Base-by-base conservation (phyloP, 2,329 filamentous ascomycete species). In the Pseudogymnoascus sp. region DNA sequence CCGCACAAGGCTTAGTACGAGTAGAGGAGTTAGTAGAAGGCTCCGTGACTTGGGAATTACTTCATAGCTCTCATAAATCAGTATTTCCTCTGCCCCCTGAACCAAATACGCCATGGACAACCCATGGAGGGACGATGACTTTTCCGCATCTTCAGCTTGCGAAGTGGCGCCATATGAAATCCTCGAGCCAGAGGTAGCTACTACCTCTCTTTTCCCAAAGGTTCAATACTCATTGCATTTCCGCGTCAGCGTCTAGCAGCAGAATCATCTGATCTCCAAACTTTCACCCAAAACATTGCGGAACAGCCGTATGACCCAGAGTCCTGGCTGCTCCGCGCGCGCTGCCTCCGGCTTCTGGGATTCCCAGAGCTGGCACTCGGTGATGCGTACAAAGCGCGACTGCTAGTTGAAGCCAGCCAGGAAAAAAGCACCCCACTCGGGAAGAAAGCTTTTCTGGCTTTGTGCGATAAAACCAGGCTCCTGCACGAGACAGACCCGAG, bases 331-430 rank as follows among this genome's bases (percentile, higher is more conserved):
- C 66, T 66, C 21, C 67, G 70, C 5, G 67, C 66, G 5, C 64
- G 68, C 16, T 67, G 64, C 49, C 66, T 72, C 8, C 67, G 69
- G 31, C 63, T 67, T 8, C 63, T 72, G 1, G 71, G 69, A 11
- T 73, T 67, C 60, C 72, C 72, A 1, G 72, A 73, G 61, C 66
- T 74, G 11, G 69, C 68, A 8, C 68, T 70, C 1, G 71, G 72
- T 2, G 72, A 74, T 41, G 66, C 67, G 0, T 73, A 73, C 45
- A 72, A 71, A 67, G 70, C 71, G 0, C 66, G 66, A 25, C 66
- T 74, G n/a, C 62, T 74, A 8, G 66, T 70, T 33, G 68, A 73
- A 58, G 69, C 71, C 14, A 63, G 63, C 6, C 49, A 69, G 9
- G 64, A 67, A 58, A 45, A 61, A 3, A 41, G 61, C n/a, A 63